A percentile compares a stretch with the other conserved stretches of the same genome.
phyloP scores from a whole-genome alignment of 2,329 filamentous ascomycete species.

The Arthrocladium fulminans region DNA sequence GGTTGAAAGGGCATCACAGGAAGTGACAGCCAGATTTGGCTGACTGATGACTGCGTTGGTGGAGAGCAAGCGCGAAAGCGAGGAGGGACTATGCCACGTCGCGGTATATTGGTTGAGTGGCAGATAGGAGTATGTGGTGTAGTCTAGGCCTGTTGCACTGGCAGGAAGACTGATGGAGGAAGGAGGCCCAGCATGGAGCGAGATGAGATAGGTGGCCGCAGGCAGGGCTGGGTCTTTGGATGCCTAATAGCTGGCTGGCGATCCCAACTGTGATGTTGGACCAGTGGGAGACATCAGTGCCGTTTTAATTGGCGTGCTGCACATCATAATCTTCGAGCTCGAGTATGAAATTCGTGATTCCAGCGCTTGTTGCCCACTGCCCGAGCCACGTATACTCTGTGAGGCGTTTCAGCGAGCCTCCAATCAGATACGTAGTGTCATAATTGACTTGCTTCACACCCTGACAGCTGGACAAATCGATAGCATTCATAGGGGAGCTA shows the following conservation, averaged over 20 bases:
- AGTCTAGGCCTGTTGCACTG: neutral
- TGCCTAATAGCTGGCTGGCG: slow-evolving; percentile 33
- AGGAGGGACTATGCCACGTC: slow-evolving; percentile 31
- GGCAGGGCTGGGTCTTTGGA: slow-evolving; percentile 1
- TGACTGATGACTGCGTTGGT: slow-evolving; percentile 31
- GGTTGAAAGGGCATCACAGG: slow-evolving; percentile 24
- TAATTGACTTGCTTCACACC: slow-evolving; percentile 13
- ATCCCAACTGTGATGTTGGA: slow-evolving; percentile 42
- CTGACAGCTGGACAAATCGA: slow-evolving; percentile 8
- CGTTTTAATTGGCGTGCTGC: slow-evolving; percentile 12
- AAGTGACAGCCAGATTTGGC: slow-evolving; percentile 33
- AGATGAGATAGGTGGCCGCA: neutral
- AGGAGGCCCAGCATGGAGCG: neutral
- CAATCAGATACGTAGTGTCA: slow-evolving; percentile 25
- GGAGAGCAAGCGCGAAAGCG: slow-evolving; percentile 31
- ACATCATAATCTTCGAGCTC: slow-evolving; percentile 27
- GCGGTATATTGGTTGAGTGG: slow-evolving; percentile 28
- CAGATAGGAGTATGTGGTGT: neutral
- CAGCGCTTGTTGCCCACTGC: slow-evolving; percentile 29
- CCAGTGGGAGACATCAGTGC: slow-evolving; percentile 32
- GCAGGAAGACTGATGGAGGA: neutral
- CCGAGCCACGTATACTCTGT: slow-evolving; percentile 30
- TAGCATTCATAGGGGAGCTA: slow-evolving; percentile 26
- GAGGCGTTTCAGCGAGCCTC: slow-evolving; percentile 33
- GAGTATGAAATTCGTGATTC: slow-evolving; percentile 34